Evolutionary conservation across 257 asterid genomes (phyloP), one percentile per base, ranked within the genome.

Genomic region (Asclepias syriaca): DNA sequence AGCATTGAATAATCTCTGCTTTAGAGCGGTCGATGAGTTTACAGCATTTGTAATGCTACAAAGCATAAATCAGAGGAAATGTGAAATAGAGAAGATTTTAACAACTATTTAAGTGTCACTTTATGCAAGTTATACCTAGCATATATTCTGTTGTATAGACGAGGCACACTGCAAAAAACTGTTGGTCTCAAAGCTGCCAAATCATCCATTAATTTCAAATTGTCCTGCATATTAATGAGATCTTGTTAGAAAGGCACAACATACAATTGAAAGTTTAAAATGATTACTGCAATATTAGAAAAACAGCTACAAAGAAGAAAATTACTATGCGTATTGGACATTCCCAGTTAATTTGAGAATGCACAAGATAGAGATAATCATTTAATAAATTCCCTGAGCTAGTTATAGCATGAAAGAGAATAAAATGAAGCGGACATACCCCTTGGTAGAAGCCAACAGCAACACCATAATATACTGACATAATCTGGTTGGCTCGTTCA

Each of bases 401-500:
- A 67, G 37, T 50, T 21, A 21, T 64, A 24, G 66, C 50, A 27
- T 4, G 32, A 14, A 64, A 16, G 3, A 32, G 16, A 67, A 64
- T 12, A 21, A 19, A 39, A 22, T 43, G 37, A n/a, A 55, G 24
- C 1, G 69, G 14, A 67, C 87, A 73, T 88, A 91, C 96, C 91
- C 98, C 98, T 75, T 90, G 98, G 81, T 90, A 92, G 87, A 92
- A 92, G 74, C 98, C 98, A 81, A 88, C 66, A 63, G 98, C 96
- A 59, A 76, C 91, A 29, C 98, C 98, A 71, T 45, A 83, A 74
- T 88, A 84, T 22, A 37, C 81, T 5, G 78, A 63, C 81, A 83
- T 54, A 24, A 94, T 85, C 70, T 94, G 97, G 84, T 94, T 88
- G 81, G 96, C 91, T 68, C 98, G 93, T 79, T 94, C 98, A 65